Evolutionary conservation across 768 basidiomycete species (phyloP).

Genomic region (Mycena sanguinolenta): DNA sequence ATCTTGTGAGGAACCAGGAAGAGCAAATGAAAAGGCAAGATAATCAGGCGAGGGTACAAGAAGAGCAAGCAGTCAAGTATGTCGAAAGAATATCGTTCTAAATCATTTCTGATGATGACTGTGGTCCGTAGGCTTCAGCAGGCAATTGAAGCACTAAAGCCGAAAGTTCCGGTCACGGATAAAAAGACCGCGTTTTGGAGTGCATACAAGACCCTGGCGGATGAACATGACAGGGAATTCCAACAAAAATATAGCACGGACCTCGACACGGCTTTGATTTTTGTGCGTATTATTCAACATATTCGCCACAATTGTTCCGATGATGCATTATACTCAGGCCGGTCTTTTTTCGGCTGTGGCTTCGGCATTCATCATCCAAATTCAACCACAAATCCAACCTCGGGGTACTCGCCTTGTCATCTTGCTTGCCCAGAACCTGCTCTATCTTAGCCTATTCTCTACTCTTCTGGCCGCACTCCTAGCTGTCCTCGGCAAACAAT

Average conservation of each 20-base stretch:
- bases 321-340: not conserved
- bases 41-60: not conserved
- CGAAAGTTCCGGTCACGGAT: not conserved
- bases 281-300: not conserved
- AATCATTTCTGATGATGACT: not conserved
- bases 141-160: not conserved
- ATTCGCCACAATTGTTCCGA: not conserved
- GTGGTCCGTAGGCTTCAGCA: not conserved
- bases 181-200: slow-evolving; percentile 22
- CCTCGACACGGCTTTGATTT: slow-evolving; percentile 16
- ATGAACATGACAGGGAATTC: slow-evolving; percentile 19
- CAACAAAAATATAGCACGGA: slow-evolving; percentile 16
- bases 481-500: slow-evolving; percentile 20
- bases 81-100: too few species aligned
- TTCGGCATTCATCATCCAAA: slow-evolving; percentile 13
- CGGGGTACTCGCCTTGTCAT: not conserved
- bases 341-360: slow-evolving; percentile 16
- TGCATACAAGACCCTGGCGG: slow-evolving; percentile 8
- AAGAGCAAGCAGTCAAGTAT: slow-evolving; percentile 12
- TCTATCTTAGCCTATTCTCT: slow-evolving; percentile 9
- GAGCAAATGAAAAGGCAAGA: not conserved
- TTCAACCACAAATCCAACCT: slow-evolving; percentile 6
- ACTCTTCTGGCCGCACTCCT: slow-evolving; percentile 8
- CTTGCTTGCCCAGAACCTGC: slow-evolving; percentile 1
- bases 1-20: not conserved